A percentile compares a stretch with the other conserved stretches of the same genome.
Conservation (phyloP, 257 asterid genomes). For the Jacaranda copaia region DNA sequence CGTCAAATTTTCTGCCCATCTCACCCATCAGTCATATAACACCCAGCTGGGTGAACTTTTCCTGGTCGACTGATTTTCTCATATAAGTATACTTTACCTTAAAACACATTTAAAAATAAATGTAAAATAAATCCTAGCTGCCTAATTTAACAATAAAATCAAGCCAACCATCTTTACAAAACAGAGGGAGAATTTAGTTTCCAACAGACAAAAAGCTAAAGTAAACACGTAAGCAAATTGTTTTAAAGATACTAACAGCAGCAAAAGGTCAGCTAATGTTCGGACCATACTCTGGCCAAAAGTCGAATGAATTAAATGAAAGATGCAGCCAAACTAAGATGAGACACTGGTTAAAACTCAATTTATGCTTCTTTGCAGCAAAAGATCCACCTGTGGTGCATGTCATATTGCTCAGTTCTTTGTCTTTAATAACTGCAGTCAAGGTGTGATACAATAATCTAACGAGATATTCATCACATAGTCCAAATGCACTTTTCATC, state of each 20-base stretch:
- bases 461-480: not conserved
- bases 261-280: no score
- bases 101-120: not conserved
- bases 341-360: not conserved
- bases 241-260: no score
- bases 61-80: not conserved
- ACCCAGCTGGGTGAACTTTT: not conserved
- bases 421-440: not conserved
- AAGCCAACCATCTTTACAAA: not conserved
- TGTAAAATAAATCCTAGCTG: not conserved
- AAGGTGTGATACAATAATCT: not conserved
- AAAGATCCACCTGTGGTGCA: not conserved
- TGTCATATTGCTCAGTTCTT: not conserved
- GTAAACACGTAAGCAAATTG: not conserved
- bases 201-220: not conserved
- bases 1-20: not conserved
- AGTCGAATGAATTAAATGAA: not conserved
- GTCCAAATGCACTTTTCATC: conserved; percentile 1
- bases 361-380: not conserved
- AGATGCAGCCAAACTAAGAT: not conserved
- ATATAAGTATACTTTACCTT: not conserved
- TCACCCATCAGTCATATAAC: not conserved
- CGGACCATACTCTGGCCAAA: not conserved
- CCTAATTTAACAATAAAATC: not conserved
- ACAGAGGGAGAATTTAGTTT: not conserved